Percentiles rank a stretch among this genome's conserved stretches.
These are phyloP conservation scores for Teratosphaeria viscida DNA, from an alignment of 2,329 filamentous ascomycete genomes.

Conservation along the genomic window DNA sequence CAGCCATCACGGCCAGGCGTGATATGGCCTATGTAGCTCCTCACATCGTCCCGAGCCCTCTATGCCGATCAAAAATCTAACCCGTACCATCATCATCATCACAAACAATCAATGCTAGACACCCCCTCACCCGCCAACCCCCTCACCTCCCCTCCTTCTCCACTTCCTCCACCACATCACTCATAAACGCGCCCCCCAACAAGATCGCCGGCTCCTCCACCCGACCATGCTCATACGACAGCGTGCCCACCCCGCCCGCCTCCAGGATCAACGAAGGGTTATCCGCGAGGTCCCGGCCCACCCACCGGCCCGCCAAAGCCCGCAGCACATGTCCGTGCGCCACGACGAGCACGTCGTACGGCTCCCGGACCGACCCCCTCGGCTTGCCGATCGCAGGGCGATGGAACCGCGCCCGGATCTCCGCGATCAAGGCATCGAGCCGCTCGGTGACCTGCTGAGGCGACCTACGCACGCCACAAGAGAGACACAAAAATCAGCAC, in stretches of 20 bases:
- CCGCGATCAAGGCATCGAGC: conserved; percentile 63
- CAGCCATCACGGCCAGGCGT: background rate
- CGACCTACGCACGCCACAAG: conserved; percentile 35
- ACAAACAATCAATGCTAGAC: background rate
- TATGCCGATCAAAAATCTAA: background rate
- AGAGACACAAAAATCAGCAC: background rate
- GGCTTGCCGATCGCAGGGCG: conserved; percentile 43
- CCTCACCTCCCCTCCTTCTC: conserved; percentile 12
- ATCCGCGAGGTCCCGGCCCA: conserved; percentile 59
- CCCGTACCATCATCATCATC: background rate
- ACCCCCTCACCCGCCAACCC: background rate
- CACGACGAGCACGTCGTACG: conserved; percentile 64
- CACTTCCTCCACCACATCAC: conserved; percentile 36
- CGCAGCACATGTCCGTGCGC: conserved; percentile 85
- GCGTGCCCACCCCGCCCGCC: conserved; percentile 41
- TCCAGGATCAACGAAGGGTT: conserved; percentile 77
- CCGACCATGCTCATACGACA: conserved; percentile 42
- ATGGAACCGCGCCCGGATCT: conserved; percentile 51
- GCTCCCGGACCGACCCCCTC: conserved; percentile 26
- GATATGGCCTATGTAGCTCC: too few relatives aligned
- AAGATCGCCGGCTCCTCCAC: conserved; percentile 42
- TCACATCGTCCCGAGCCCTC: background rate
- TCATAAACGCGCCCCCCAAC: conserved; percentile 41
- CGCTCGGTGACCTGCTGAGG: conserved; percentile 62
- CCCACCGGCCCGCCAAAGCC: conserved; percentile 82